phyloP scores from a whole-genome alignment of 1,284 basidiomycete species.

The Ceratobasidium sp. region DNA sequence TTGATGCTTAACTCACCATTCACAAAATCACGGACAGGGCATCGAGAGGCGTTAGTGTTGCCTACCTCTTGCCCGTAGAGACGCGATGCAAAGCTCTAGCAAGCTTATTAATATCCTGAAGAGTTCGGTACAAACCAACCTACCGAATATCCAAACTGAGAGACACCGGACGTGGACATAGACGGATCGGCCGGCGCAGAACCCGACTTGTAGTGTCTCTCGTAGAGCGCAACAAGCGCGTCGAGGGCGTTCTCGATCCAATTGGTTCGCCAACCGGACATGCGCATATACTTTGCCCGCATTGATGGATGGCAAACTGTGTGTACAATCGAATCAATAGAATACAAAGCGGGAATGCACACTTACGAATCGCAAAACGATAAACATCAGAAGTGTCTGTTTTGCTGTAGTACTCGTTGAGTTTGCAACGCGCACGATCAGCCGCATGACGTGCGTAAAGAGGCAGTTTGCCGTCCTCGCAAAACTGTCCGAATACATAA shows the following conservation, averaged over 20 bases:
- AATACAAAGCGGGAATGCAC: no score
- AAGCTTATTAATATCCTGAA: no score
- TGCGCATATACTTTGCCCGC: not conserved
- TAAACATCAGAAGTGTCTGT: not conserved
- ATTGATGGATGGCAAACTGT: conserved; percentile 3
- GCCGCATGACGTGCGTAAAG: not conserved
- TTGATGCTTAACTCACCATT: not conserved
- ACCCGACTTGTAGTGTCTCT: not conserved
- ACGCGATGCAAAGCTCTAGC: not conserved
- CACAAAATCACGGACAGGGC: not conserved
- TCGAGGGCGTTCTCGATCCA: not conserved
- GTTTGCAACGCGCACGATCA: not conserved
- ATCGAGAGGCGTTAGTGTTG: not conserved
- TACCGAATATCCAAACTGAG: not conserved
- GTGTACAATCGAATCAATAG: no score
- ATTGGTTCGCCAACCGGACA: not conserved
- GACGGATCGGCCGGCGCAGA: no score
- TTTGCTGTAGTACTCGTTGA: not conserved
- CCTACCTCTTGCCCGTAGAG: not conserved
- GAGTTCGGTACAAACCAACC: not conserved
- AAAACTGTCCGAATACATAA: not conserved
- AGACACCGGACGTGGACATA: not conserved
- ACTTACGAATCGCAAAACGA: not conserved
- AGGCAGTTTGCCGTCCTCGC: not conserved
- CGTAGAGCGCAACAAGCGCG: not conserved